Percentiles rank a stretch among this genome's conserved stretches.
phyloP scores from a whole-genome alignment of 176 grass and related monocot genomes.

The Oryza glaberrima region DNA sequence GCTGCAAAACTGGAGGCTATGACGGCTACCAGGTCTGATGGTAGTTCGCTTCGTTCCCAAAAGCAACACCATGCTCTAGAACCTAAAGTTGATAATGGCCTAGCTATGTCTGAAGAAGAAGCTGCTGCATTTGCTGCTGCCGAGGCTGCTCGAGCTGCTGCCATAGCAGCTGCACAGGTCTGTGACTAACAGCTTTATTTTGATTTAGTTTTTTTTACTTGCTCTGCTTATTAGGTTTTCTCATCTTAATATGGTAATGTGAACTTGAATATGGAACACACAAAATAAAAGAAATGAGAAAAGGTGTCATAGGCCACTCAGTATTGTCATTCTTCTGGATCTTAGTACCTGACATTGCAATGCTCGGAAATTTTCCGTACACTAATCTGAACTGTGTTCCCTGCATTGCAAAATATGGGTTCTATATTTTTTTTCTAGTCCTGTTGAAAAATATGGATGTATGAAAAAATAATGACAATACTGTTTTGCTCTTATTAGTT shows the following conservation, averaged over 20 bases:
- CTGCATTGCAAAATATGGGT: neutral
- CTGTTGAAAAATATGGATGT: neutral
- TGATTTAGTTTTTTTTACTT: constrained; percentile 4
- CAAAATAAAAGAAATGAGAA: neutral
- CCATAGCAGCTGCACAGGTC: constrained; percentile 91
- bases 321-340: constrained; percentile 21
- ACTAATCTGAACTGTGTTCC: neutral
- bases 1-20: constrained; percentile 58
- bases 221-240: neutral
- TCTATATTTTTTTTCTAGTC: constrained; percentile 1
- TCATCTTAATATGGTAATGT: neutral
- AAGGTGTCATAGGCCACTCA: neutral
- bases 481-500: neutral
- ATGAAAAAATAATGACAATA: neutral
- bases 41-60: constrained; percentile 51
- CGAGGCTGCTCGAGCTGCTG: constrained; percentile 86
- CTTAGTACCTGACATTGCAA: neutral
- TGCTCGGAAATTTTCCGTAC: constrained; percentile 14
- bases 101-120: constrained; percentile 81
- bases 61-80: constrained; percentile 47
- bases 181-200: constrained; percentile 26
- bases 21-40: constrained; percentile 54
- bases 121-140: constrained; percentile 88
- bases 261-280: neutral
- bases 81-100: constrained; percentile 44